phyloP scores from a whole-genome alignment of 1,284 basidiomycete genomes.

The Wolfiporia cocos region DNA sequence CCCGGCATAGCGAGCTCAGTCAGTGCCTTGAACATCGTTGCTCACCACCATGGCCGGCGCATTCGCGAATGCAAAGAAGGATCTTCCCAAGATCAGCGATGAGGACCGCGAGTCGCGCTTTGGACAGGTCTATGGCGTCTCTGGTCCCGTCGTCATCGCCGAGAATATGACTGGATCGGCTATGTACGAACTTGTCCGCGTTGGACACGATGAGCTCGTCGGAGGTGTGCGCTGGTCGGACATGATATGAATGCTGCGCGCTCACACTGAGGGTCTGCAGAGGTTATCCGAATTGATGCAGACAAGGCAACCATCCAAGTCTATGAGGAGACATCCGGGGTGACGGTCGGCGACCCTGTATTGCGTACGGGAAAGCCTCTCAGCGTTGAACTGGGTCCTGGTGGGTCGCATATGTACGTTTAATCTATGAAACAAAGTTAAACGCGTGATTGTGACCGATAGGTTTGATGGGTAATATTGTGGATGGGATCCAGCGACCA shows the following conservation, averaged over 20 bases:
- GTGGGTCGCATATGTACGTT: constrained; percentile 36
- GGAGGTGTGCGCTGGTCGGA: constrained; percentile 56
- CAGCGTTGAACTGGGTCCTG: constrained; percentile 95
- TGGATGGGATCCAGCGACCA: constrained; percentile 95
- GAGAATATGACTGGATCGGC: constrained; percentile 95
- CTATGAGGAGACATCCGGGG: constrained; percentile 98
- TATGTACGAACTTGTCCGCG: constrained; percentile 96
- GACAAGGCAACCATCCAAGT: constrained; percentile 99
- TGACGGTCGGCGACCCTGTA: constrained; percentile 97
- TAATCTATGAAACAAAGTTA: too few species aligned
- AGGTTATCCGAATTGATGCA: constrained; percentile 95
- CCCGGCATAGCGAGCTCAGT: too few species aligned
- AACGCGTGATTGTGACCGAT: neutral
- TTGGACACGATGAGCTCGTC: constrained; percentile 96
- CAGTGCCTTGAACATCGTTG: too few species aligned
- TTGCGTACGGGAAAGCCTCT: constrained; percentile 96
- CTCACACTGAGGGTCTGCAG: constrained; percentile 32
- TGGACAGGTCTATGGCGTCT: constrained; percentile 91
- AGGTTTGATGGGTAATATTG: constrained; percentile 98
- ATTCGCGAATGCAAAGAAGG: constrained; percentile 83
- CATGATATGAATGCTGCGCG: neutral
- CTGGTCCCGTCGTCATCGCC: constrained; percentile 94
- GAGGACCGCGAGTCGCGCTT: constrained; percentile 88
- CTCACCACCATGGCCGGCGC: constrained; percentile 84
- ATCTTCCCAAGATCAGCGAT: constrained; percentile 82